Conservation (phyloP, 139 green algal genomes). For the Chlorella sorokiniana region DNA sequence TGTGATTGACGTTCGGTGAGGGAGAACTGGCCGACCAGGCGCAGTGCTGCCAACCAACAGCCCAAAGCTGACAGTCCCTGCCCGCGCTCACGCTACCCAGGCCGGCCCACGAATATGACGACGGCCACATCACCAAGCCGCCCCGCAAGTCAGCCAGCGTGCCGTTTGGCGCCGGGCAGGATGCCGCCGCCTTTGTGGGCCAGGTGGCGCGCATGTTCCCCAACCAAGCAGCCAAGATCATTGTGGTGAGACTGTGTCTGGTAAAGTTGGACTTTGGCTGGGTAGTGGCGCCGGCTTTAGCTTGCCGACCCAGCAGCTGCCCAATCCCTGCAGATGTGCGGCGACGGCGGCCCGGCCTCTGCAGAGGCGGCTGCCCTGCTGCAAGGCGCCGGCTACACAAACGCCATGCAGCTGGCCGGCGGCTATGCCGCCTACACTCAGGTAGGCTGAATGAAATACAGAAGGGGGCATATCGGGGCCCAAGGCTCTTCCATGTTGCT, state of each 20-base stretch:
- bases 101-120: constrained; percentile 32
- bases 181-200: constrained; percentile 11
- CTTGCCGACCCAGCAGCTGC: not conserved
- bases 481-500: no score
- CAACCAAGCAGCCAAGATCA: constrained; percentile 18
- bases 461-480: no score
- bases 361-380: constrained; percentile 32
- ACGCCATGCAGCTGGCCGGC: constrained; percentile 26
- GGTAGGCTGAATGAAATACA: constrained; percentile 19
- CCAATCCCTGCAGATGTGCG: constrained; percentile 41
- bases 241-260: constrained; percentile 38
- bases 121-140: constrained; percentile 49
- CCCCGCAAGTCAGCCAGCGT: constrained; percentile 25
- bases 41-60: not conserved
- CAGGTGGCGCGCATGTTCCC: constrained; percentile 5
- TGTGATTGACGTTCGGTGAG: constrained; percentile 19
- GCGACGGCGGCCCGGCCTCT: constrained; percentile 31
- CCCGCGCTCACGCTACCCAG: not conserved
- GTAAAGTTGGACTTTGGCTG: not conserved
- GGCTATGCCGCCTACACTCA: constrained; percentile 34
- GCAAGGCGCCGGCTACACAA: constrained; percentile 25
- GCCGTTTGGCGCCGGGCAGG: constrained; percentile 5
- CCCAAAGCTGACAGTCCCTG: not conserved
- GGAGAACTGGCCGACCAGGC: not conserved
- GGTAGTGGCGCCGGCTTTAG: not conserved